A percentile compares a stretch with the other conserved stretches of the same genome.
These are phyloP conservation scores for Raddia distichophylla DNA, from an alignment of 176 grass and related monocot species.

Conservation along the genomic window DNA sequence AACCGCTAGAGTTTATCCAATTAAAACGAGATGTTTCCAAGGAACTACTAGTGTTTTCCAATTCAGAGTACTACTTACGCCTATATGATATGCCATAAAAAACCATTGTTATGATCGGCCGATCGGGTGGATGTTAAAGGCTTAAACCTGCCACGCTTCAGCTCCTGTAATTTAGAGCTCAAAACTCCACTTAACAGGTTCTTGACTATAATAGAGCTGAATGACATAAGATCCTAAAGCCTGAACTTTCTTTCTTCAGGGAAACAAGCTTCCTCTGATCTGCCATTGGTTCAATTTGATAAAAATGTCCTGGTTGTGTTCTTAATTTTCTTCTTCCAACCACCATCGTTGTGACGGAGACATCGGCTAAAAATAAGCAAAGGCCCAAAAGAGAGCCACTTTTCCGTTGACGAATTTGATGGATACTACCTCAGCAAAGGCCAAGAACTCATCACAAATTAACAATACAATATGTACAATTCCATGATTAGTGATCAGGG, in stretches of 20 bases:
- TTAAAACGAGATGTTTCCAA: too few relatives aligned
- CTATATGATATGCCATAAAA: conserved; percentile 12
- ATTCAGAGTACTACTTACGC: background rate
- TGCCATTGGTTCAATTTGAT: background rate
- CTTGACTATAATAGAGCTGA: background rate
- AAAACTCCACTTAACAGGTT: background rate
- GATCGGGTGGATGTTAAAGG: background rate
- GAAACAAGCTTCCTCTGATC: background rate
- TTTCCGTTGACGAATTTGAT: conserved; percentile 9
- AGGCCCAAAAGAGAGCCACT: background rate
- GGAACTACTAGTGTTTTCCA: too few relatives aligned
- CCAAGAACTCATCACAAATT: conserved; percentile 15
- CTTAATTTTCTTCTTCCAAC: conserved; percentile 29
- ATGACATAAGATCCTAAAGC: conserved; percentile 17
- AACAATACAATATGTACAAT: conserved; percentile 15
- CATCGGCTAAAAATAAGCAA: background rate
- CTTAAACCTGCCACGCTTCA: conserved; percentile 19
- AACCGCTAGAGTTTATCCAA: background rate
- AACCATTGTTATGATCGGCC: background rate
- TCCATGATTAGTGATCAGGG: conserved; percentile 29
- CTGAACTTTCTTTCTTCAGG: conserved; percentile 2
- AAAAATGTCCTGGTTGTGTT: conserved; percentile 16
- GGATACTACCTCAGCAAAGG: conserved; percentile 8
- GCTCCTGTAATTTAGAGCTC: background rate
- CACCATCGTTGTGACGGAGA: conserved; percentile 16